These are phyloP conservation scores for Avena eriantha DNA, from an alignment of 176 grass and related monocot genomes.

Conservation along the genomic window DNA sequence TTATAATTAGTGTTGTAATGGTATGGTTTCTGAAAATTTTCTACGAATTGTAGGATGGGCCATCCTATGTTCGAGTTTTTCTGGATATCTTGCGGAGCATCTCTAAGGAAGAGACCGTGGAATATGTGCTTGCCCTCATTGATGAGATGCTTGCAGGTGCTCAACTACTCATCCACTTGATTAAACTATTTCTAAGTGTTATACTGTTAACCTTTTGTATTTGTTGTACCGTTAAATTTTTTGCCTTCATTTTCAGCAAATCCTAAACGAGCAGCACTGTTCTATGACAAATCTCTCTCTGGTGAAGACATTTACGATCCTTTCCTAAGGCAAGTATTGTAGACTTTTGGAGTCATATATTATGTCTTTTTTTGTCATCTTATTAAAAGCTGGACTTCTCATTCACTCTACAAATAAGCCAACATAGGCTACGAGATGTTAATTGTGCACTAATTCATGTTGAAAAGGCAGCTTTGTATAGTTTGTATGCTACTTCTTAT, in stretches of 20 bases:
- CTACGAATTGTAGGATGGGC: constrained; percentile 72
- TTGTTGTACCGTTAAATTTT: constrained; percentile 17
- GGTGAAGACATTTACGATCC: constrained; percentile 90
- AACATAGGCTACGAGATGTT: neutral
- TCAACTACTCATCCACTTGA: constrained; percentile 24
- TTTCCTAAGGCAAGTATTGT: constrained; percentile 83
- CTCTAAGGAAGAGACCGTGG: constrained; percentile 94
- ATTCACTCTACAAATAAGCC: constrained; percentile 7
- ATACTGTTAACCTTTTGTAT: constrained; percentile 10
- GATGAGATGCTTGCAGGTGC: constrained; percentile 93
- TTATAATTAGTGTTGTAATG: constrained; percentile 1
- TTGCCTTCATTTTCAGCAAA: constrained; percentile 70
- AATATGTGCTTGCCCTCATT: constrained; percentile 95
- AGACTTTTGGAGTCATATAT: constrained; percentile 35
- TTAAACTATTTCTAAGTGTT: constrained; percentile 20
- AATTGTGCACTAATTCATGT: constrained; percentile 13
- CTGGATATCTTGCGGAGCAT: constrained; percentile 78
- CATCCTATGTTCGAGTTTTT: constrained; percentile 73
- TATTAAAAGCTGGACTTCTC: constrained; percentile 8
- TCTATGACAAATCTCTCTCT: constrained; percentile 79
- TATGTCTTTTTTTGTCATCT: constrained; percentile 8
- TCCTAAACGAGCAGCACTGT: constrained; percentile 71
- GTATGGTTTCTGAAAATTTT: constrained; percentile 32
- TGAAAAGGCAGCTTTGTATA: neutral
- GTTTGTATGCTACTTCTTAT: neutral